These are phyloP conservation scores for Thuidium tamariscinum DNA, from an alignment of 225 moss, liverwort and hornwort species.

Conservation along the genomic window DNA sequence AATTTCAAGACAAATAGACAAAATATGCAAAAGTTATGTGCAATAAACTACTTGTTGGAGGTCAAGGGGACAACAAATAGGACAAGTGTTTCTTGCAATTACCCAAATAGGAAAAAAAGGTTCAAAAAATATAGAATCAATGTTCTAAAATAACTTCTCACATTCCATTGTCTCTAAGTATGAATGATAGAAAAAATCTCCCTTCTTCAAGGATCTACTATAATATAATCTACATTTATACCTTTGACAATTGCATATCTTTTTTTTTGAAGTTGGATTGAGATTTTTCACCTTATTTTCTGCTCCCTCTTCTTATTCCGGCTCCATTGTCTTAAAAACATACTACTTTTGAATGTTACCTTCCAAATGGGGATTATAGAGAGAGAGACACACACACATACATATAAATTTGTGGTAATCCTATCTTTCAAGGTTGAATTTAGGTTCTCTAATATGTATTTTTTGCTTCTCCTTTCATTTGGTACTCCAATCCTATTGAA, in stretches of 20 bases:
- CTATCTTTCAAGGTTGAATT: too few relatives aligned
- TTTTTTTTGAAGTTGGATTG: rapidly evolving
- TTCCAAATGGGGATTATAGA: background rate
- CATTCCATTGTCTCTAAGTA: background rate
- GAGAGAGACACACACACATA: too few relatives aligned
- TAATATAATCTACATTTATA: background rate
- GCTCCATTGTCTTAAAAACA: background rate
- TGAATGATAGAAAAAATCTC: background rate
- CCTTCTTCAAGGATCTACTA: background rate
- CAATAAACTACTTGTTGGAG: too few relatives aligned
- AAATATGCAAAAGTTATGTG: too few relatives aligned
- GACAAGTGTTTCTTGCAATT: too few relatives aligned
- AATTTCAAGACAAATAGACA: too few relatives aligned
- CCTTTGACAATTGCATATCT: background rate
- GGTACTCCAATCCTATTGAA: rapidly evolving
- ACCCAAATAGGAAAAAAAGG: background rate
- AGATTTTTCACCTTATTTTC: rapidly evolving
- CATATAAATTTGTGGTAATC: too few relatives aligned
- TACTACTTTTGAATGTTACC: background rate
- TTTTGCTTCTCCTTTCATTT: background rate
- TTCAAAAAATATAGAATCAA: background rate
- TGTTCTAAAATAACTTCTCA: background rate
- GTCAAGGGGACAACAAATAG: too few relatives aligned
- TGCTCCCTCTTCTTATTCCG: background rate
- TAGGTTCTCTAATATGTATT: too few relatives aligned